Evolutionary conservation across 306 rosid species (phyloP).

Genomic region (Ziziphus jujuba): DNA sequence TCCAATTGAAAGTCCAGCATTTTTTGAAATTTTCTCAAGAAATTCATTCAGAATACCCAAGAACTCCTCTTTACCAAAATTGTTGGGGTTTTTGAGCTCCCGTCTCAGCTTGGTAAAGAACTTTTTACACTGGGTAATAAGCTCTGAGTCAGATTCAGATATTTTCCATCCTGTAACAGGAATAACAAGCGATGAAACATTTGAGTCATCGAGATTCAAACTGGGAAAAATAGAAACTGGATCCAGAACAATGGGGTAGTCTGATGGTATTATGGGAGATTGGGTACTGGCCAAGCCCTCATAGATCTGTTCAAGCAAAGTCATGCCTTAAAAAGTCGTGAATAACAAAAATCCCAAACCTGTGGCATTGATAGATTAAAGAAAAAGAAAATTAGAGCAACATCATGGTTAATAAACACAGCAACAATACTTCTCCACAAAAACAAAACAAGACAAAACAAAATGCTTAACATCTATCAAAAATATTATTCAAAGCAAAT

Average conservation of each 20-base stretch:
- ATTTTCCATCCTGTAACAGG: conserved; percentile 67
- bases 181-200: conserved; percentile 34
- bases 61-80: conserved; percentile 48
- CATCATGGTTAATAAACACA: too few relatives aligned
- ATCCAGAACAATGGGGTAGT: conserved; percentile 67
- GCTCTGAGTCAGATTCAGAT: conserved; percentile 44
- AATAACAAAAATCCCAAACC: too few relatives aligned
- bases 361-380: too few relatives aligned
- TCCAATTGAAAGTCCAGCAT: conserved; percentile 37
- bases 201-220: conserved; percentile 45
- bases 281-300: conserved; percentile 42
- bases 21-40: conserved; percentile 49
- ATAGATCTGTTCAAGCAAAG: conserved; percentile 61
- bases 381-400: too few relatives aligned
- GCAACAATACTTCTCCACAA: too few relatives aligned
- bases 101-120: conserved; percentile 46
- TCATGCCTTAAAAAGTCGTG: conserved; percentile 35
- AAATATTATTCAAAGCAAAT: too few relatives aligned
- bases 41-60: conserved; percentile 44
- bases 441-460: too few relatives aligned
- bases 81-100: conserved; percentile 39
- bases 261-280: conserved; percentile 32
- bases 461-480: too few relatives aligned
- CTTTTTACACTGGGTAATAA: conserved; percentile 48
- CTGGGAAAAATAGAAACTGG: conserved; percentile 47